phyloP scores from a whole-genome alignment of 176 grass and related monocot genomes.

The Miscanthus lutarioriparius region DNA sequence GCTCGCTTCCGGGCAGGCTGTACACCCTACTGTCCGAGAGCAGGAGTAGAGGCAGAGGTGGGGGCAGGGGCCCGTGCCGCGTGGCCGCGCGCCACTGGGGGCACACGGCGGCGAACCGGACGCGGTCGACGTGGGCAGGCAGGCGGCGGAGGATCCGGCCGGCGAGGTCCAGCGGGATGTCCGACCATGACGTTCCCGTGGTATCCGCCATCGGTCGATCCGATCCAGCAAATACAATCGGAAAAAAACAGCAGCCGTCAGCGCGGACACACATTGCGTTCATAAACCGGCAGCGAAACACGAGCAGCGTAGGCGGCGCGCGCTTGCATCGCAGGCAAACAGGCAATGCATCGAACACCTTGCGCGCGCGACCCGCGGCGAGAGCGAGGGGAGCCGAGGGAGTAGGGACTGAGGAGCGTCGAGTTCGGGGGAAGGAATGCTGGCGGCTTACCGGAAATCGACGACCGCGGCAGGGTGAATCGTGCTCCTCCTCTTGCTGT shows the following conservation, averaged over 20 bases:
- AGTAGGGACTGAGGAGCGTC: not conserved
- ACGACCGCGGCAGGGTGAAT: not conserved
- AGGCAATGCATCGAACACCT: not conserved
- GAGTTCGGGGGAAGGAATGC: no score
- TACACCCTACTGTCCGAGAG: not conserved
- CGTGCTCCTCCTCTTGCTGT: not conserved
- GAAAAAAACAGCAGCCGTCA: no score
- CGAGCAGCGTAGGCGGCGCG: not conserved
- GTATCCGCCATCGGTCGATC: not conserved
- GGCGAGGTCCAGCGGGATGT: conserved; percentile 7
- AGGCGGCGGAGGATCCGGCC: not conserved
- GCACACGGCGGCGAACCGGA: conserved; percentile 21
- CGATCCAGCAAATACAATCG: not conserved
- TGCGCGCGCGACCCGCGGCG: not conserved
- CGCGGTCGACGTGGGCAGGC: not conserved
- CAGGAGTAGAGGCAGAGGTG: not conserved
- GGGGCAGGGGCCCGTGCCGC: not conserved
- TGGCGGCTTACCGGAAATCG: not conserved
- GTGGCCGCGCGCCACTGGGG: not conserved
- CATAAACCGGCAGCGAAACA: no score
- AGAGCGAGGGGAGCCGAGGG: not conserved
- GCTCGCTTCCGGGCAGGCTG: not conserved
- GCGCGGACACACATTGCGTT: no score
- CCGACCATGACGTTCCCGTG: not conserved
- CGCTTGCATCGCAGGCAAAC: not conserved